Percentiles rank a stretch among this genome's conserved stretches.
phyloP scores from a whole-genome alignment of 2,329 filamentous ascomycete species.

The Stenocarpella maydis region DNA sequence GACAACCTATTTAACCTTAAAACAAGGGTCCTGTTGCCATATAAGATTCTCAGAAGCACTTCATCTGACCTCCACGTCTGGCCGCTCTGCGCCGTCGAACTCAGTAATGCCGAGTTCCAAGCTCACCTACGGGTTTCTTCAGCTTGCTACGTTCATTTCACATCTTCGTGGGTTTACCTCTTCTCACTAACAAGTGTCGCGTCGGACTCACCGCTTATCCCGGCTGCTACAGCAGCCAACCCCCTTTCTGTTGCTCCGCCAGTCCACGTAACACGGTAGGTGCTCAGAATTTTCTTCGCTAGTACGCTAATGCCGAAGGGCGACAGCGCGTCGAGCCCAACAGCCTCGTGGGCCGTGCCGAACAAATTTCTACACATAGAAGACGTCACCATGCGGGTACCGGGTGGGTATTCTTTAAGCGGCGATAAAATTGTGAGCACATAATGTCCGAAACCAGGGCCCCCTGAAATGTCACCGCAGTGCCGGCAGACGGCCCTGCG shows the following conservation, averaged over 20 bases:
- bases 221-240: neutral
- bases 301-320: neutral
- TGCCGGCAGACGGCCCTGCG: neutral
- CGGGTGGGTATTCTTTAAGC: too few relatives aligned
- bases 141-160: too few relatives aligned
- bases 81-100: too few relatives aligned
- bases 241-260: neutral
- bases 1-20: neutral
- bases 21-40: neutral
- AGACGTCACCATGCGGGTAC: constrained; percentile 17
- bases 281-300: neutral
- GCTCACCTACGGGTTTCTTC: too few relatives aligned
- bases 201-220: neutral
- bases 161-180: neutral
- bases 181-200: neutral
- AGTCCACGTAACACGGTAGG: too few relatives aligned
- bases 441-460: neutral
- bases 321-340: neutral
- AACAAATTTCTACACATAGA: neutral
- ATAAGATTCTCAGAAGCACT: neutral
- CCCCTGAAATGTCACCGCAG: neutral
- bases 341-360: neutral
- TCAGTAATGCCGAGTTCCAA: too few relatives aligned
- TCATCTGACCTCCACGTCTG: neutral
- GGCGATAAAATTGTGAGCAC: constrained; percentile 7